These are phyloP conservation scores for Termitomyces sp. DNA, from an alignment of 768 basidiomycete genomes.

Conservation along the genomic window DNA sequence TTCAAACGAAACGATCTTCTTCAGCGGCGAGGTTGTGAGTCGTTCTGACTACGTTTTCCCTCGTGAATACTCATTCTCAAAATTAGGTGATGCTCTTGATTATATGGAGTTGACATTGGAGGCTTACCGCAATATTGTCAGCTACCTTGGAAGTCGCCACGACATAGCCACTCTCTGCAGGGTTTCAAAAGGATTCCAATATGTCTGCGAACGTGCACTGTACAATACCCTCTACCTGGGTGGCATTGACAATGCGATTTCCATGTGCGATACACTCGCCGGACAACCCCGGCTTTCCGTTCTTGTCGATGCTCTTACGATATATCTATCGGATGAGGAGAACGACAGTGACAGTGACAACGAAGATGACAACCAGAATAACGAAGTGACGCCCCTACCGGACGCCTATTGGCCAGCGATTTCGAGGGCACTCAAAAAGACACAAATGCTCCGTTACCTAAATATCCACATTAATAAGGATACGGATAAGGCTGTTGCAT, in stretches of 20 bases:
- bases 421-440: conserved; percentile 42
- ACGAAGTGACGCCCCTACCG: conserved; percentile 19
- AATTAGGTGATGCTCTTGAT: conserved; percentile 35
- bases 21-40: conserved; percentile 24
- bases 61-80: neutral
- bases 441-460: conserved; percentile 42
- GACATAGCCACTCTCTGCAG: conserved; percentile 54
- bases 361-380: conserved; percentile 18
- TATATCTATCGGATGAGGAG: conserved; percentile 31
- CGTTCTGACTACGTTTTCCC: neutral
- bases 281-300: conserved; percentile 39
- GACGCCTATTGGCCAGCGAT: conserved; percentile 45
- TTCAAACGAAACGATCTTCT: conserved; percentile 13
- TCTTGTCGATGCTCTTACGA: conserved; percentile 49
- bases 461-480: conserved; percentile 41
- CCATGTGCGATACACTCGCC: conserved; percentile 43
- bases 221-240: conserved; percentile 54
- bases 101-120: conserved; percentile 59
- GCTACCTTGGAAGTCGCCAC: conserved; percentile 40
- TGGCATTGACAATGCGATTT: conserved; percentile 30
- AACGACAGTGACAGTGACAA: conserved; percentile 22
- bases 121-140: conserved; percentile 52
- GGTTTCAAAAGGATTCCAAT: conserved; percentile 51
- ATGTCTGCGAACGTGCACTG: conserved; percentile 48
- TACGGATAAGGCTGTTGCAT: conserved; percentile 26